phyloP scores from a whole-genome alignment of 345 rosid genomes.

The Melastoma malabathricum region DNA sequence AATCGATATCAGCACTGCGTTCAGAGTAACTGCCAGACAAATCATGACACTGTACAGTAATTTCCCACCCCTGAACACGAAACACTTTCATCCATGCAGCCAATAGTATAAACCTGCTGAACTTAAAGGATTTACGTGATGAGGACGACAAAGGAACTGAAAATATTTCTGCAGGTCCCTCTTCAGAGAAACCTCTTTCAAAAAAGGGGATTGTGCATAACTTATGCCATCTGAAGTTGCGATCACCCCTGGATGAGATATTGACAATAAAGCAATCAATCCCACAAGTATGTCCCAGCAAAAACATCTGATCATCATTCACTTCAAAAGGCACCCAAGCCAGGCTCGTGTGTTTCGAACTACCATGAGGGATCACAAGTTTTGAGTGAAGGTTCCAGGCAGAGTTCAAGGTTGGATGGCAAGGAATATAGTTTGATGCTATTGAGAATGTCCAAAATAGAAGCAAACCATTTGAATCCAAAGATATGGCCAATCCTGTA shows the following conservation, averaged over 20 bases:
- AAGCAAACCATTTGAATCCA: conserved; percentile 67
- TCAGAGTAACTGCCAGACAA: conserved; percentile 23
- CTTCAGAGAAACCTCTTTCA: conserved; percentile 23
- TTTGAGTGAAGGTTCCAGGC: conserved; percentile 53
- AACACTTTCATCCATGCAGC: conserved; percentile 57
- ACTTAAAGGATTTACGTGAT: conserved; percentile 32
- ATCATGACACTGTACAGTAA: conserved; percentile 42
- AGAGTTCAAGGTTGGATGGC: conserved; percentile 35
- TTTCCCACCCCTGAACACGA: conserved; percentile 60
- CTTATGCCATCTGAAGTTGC: conserved; percentile 27
- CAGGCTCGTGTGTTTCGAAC: conserved; percentile 51
- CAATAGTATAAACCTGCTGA: conserved; percentile 49
- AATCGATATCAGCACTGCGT: conserved; percentile 32
- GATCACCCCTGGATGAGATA: conserved; percentile 21
- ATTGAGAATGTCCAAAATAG: conserved; percentile 52
- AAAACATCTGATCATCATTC: conserved; percentile 43
- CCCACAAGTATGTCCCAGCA: conserved; percentile 62
- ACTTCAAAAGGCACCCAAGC: conserved; percentile 65
- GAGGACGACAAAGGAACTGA: conserved; percentile 37
- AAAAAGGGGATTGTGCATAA: conserved; percentile 60
- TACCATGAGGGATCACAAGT: conserved; percentile 24
- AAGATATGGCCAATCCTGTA: conserved; percentile 47
- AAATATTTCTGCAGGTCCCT: conserved; percentile 54
- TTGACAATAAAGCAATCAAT: conserved; percentile 73
- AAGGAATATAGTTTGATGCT: conserved; percentile 21